A percentile compares a stretch with the other conserved stretches of the same genome.
phyloP scores from a whole-genome alignment of 2,329 filamentous ascomycete species.

The Ascochyta fabae region DNA sequence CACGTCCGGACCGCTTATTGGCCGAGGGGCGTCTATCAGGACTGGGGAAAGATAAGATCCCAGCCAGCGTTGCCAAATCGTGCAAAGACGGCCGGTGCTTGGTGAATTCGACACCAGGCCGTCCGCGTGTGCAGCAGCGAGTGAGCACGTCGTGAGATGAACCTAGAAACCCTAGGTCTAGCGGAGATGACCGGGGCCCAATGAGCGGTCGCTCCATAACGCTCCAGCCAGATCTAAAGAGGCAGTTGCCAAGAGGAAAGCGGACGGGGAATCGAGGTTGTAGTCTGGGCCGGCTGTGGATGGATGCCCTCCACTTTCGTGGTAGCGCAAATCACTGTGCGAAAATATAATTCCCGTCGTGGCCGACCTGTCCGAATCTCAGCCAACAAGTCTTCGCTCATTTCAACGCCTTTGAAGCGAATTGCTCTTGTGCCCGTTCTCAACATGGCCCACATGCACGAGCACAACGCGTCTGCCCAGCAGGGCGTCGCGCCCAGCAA shows the following conservation, averaged over 20 bases:
- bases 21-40: constrained; percentile 25
- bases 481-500: constrained; percentile 40
- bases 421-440: constrained; percentile 37
- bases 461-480: constrained; percentile 47
- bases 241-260: constrained; percentile 45
- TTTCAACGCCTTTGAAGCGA: constrained; percentile 32
- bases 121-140: constrained; percentile 25
- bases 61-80: constrained; percentile 30
- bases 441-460: constrained; percentile 43
- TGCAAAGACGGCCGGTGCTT: constrained; percentile 27
- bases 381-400: constrained; percentile 35
- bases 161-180: constrained; percentile 21
- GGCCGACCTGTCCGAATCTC: constrained; percentile 17
- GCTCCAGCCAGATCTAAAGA: constrained; percentile 37
- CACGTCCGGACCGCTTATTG: constrained; percentile 30
- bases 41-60: constrained; percentile 43
- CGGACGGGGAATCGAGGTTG: constrained; percentile 27
- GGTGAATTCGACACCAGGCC: constrained; percentile 25
- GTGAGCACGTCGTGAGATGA: constrained; percentile 26
- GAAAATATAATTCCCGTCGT: constrained; percentile 43
- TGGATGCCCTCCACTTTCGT: constrained; percentile 33
- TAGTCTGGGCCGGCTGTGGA: constrained; percentile 39
- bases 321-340: constrained; percentile 35
- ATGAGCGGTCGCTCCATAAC: constrained; percentile 24
- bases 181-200: constrained; percentile 45